These are phyloP conservation scores for Fusarium floridanum DNA, from an alignment of 2,329 filamentous ascomycete genomes.

Conservation along the genomic window DNA sequence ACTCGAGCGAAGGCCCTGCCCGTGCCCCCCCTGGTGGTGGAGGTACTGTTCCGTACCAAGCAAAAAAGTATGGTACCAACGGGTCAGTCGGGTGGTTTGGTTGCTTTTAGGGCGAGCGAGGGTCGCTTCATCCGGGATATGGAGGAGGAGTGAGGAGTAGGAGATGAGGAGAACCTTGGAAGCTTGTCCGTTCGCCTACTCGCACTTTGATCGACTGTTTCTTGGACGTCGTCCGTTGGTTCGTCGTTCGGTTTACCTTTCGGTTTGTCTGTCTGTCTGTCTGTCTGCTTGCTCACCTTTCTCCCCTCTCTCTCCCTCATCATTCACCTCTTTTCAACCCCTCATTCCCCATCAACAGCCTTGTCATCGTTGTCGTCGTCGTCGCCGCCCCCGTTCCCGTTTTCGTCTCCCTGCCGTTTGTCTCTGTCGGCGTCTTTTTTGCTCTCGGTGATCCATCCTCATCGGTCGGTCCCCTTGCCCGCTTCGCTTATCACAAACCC, in stretches of 20 bases:
- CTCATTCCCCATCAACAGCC: neutral
- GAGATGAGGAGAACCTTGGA: constrained; percentile 2
- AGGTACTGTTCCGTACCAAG: constrained; percentile 6
- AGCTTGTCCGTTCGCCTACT: constrained; percentile 4
- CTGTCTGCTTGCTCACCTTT: neutral
- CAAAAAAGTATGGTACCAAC: constrained; percentile 11
- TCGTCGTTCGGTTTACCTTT: constrained; percentile 10
- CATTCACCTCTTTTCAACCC: constrained; percentile 4
- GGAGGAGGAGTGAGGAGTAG: neutral
- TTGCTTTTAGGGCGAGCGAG: constrained; percentile 1
- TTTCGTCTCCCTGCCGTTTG: constrained; percentile 3
- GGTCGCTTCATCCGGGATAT: constrained; percentile 11
- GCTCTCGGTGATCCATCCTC: constrained; percentile 28
- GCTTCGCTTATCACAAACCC: constrained; percentile 27
- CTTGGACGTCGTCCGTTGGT: neutral
- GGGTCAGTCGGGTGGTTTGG: constrained; percentile 25
- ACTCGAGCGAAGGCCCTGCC: neutral
- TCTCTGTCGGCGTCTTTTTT: constrained; percentile 12
- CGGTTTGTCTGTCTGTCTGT: neutral
- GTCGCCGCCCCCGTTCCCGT: neutral
- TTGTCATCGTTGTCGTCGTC: neutral
- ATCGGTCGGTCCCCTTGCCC: neutral
- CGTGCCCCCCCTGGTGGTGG: constrained; percentile 22
- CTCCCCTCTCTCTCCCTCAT: neutral
- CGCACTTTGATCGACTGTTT: constrained; percentile 1